Percentiles rank a stretch among this genome's conserved stretches.
Evolutionary conservation across 768 basidiomycete species (phyloP).

Genomic region (Galerina sulciceps): DNA sequence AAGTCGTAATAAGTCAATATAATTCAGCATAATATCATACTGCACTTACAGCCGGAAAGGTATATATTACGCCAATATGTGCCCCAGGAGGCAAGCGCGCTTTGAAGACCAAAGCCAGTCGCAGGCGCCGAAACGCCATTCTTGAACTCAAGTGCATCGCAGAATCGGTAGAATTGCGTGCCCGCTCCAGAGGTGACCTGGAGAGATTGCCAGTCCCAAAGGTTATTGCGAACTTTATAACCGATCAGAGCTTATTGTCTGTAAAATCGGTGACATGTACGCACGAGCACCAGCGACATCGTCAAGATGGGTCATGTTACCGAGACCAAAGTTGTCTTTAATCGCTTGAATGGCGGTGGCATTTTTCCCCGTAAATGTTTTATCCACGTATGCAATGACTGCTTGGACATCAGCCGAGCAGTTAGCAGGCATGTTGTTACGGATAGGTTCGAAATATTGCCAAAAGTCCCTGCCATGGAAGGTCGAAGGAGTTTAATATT

Average conservation of each 20-base stretch:
- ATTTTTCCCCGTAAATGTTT: conserved; percentile 52
- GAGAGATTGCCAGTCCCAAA: conserved; percentile 73
- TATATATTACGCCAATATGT: conserved; percentile 58
- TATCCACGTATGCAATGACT: conserved; percentile 64
- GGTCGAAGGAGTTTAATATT: neutral
- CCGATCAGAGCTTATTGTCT: neutral
- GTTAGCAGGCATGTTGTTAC: conserved; percentile 68
- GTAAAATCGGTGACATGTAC: conserved; percentile 14
- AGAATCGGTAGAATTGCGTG: conserved; percentile 60
- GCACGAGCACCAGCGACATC: conserved; percentile 66
- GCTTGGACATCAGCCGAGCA: conserved; percentile 75
- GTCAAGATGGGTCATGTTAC: conserved; percentile 59
- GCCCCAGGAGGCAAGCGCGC: conserved; percentile 66
- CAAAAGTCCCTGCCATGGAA: conserved; percentile 54
- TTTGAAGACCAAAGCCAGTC: conserved; percentile 63
- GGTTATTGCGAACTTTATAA: conserved; percentile 52
- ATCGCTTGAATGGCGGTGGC: conserved; percentile 51
- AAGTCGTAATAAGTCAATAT: neutral
- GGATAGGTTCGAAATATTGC: conserved; percentile 76
- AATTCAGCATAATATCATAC: neutral
- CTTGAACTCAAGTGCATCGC: conserved; percentile 71
- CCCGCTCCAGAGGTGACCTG: conserved; percentile 52
- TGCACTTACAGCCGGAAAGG: conserved; percentile 45
- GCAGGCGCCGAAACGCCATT: conserved; percentile 52
- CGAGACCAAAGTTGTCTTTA: conserved; percentile 64